Base-by-base conservation (phyloP, 1,284 basidiomycete genomes). In the Ceratobasidium theobromae region DNA sequence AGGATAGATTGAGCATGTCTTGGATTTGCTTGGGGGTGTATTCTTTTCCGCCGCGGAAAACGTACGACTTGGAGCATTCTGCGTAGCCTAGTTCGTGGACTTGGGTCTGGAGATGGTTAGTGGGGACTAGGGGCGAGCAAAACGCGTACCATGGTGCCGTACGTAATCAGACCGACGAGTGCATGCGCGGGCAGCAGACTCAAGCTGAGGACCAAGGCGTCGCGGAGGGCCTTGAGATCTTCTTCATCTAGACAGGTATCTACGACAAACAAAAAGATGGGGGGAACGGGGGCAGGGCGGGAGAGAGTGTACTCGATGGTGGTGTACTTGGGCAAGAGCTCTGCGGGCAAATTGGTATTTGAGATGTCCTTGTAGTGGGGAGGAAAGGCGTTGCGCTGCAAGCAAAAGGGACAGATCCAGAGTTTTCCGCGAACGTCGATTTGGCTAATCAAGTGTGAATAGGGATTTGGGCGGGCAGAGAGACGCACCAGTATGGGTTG, bases 281-380 rank as follows among this genome's bases (percentile, higher is more conserved):
- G 96, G 0, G 95, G 95, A 62, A 97, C 89, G 72, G 89, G 93
- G 9, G 89, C 93, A 11, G 93, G 90, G 65, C 96, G 87, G 45
- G 90, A 85, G 55, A 99, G 88, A 9, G 95, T 98, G 81, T 99
- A 98, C 80, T 99, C 96, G 79, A 99, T 98, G 16, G 96, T 99
- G 51, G 96, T 98, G 83, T 98, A 98, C 79, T 98, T 97, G 74
- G 96, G 95, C 48, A 98, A 78, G 28, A 99, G 84, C 78, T 99
- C 96, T 21, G 95, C 91, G 49, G 96, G 96, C 25, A 98, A 84
- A 77, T 98, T 98, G 70, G 93, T 96, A 79, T 91, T 93, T 68
- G 94, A 95, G 72, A 99, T 97, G 77, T 99, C 96, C 80, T 98
- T 97, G 84, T 99, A 99, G 78, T 99, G 96, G 0, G 95, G 93